Conservation (phyloP, 2,329 filamentous ascomycete genomes). For the Pseudocercospora pini-densiflorae region DNA sequence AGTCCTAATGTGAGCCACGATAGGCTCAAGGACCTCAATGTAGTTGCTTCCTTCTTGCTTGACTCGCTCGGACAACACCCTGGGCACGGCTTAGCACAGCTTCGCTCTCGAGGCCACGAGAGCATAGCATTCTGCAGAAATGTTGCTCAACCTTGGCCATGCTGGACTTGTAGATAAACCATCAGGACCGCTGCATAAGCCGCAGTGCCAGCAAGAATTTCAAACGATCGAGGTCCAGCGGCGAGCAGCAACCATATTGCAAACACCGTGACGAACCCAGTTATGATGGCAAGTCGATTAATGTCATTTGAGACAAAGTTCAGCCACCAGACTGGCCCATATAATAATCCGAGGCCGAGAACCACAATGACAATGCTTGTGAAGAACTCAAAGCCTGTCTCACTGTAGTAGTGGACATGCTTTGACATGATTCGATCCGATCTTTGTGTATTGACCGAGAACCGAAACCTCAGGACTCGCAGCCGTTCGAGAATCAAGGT, state of each 20-base stretch:
- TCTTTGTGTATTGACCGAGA: too few species aligned
- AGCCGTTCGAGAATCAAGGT: too few species aligned
- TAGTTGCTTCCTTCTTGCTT: too few species aligned
- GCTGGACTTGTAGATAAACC: constrained; percentile 22
- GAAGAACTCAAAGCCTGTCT: constrained; percentile 12
- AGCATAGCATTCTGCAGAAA: too few species aligned
- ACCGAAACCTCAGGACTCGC: too few species aligned
- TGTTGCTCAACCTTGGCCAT: too few species aligned
- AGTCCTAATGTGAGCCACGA: too few species aligned
- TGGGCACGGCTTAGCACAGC: too few species aligned
- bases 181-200: constrained; percentile 27
- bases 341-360: constrained; percentile 15
- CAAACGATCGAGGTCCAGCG: constrained; percentile 20
- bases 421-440: too few species aligned
- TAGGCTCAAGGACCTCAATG: too few species aligned
- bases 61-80: too few species aligned
- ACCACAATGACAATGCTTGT: constrained; percentile 11
- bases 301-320: constrained; percentile 14
- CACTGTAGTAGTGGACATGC: constrained; percentile 23
- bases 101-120: too few species aligned
- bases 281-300: constrained; percentile 8
- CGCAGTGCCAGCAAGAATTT: constrained; percentile 23
- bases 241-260: constrained; percentile 15
- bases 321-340: constrained; percentile 23
- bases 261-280: constrained; percentile 10